Conservation (phyloP, 805 yeast species). For the Suhomyces sp. region DNA sequence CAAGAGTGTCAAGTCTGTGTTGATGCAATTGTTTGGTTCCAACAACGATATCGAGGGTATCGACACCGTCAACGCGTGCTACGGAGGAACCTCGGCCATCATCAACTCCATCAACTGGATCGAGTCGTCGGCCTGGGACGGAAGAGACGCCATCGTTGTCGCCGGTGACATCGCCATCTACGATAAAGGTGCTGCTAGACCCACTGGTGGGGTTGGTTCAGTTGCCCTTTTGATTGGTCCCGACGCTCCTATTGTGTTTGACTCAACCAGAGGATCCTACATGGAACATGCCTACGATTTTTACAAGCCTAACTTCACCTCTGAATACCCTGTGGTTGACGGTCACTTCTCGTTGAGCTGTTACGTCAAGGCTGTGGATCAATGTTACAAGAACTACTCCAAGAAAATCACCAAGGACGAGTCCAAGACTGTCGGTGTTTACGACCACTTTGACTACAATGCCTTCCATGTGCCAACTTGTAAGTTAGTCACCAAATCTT, state of each 20-base stretch:
- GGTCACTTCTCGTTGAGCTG: constrained; percentile 94
- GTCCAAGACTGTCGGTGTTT: constrained; percentile 53
- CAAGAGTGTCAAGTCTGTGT: constrained; percentile 91
- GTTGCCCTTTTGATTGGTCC: constrained; percentile 95
- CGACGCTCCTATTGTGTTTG: constrained; percentile 94
- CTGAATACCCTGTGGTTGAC: constrained; percentile 96
- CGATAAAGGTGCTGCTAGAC: constrained; percentile 97
- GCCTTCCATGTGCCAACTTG: constrained; percentile 99
- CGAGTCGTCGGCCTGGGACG: constrained; percentile 96
- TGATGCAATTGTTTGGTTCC: constrained; percentile 89
- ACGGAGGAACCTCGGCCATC: constrained; percentile 96
- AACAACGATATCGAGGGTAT: constrained; percentile 93
- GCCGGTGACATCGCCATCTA: constrained; percentile 98
- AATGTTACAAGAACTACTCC: constrained; percentile 79
- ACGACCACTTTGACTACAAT: constrained; percentile 77
- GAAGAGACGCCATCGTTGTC: constrained; percentile 94
- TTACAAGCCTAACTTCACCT: constrained; percentile 95
- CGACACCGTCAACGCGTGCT: constrained; percentile 95
- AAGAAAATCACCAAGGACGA: constrained; percentile 59
- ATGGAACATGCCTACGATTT: constrained; percentile 98
- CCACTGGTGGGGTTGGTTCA: constrained; percentile 99
- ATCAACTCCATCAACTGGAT: constrained; percentile 94
- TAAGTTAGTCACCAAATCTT: constrained; percentile 89
- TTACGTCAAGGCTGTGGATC: constrained; percentile 90
- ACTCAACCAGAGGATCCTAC: constrained; percentile 82